A percentile compares a stretch with the other conserved stretches of the same genome.
Evolutionary conservation across 2,329 filamentous ascomycete species (phyloP).

Genomic region (Rachicladosporium sp.): DNA sequence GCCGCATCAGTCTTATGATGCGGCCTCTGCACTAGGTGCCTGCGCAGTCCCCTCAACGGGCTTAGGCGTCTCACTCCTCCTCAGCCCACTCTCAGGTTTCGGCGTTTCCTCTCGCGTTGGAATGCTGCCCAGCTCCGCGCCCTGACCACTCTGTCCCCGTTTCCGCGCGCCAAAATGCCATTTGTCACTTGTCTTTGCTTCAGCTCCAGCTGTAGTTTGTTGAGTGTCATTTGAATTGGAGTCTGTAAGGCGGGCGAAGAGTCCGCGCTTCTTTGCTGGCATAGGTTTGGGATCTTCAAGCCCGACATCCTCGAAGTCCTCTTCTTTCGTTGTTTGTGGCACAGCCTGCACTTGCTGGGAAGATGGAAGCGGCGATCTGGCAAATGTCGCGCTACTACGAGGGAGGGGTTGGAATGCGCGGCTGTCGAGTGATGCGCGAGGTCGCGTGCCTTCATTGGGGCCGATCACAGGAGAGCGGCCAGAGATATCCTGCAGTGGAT

Average conservation of each 20-base stretch:
- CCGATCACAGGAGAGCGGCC: constrained; percentile 65
- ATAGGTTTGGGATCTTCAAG: constrained; percentile 60
- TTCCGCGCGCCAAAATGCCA: constrained; percentile 59
- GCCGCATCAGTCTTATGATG: constrained; percentile 8
- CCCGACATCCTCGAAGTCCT: constrained; percentile 82
- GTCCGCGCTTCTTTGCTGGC: constrained; percentile 56
- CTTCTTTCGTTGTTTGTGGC: constrained; percentile 36
- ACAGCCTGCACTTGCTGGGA: constrained; percentile 12
- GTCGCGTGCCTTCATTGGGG: constrained; percentile 32
- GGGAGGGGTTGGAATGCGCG: constrained; percentile 29
- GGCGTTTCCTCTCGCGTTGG: constrained; percentile 17
- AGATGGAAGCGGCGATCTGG: too few species aligned
- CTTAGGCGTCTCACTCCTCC: constrained; percentile 7
- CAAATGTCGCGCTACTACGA: constrained; percentile 6
- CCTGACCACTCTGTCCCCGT: constrained; percentile 56
- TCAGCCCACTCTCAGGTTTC: constrained; percentile 13
- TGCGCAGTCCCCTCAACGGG: constrained; percentile 11
- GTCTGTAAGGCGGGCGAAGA: constrained; percentile 73
- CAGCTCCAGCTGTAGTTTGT: constrained; percentile 1
- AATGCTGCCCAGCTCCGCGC: constrained; percentile 59
- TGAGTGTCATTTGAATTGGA: constrained; percentile 18
- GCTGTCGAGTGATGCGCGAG: constrained; percentile 71
- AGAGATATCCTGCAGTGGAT: constrained; percentile 63
- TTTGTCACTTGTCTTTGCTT: constrained; percentile 12
- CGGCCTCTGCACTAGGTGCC: constrained; percentile 7